A percentile compares a stretch with the other conserved stretches of the same genome.
Conservation (phyloP, 176 grass and related monocot genomes). For the Oryza glumipatula region DNA sequence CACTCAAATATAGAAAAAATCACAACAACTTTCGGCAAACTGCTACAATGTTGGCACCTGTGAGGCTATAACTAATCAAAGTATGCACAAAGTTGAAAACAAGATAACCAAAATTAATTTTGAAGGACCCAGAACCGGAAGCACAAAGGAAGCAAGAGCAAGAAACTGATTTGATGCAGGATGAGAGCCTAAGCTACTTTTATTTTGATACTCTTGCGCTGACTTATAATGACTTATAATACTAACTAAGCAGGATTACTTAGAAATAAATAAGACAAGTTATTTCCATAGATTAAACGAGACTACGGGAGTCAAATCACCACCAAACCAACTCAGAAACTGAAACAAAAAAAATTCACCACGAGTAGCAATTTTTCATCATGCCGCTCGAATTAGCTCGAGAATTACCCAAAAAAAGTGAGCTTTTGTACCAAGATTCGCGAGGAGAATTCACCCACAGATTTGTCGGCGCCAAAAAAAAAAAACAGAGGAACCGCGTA, state of each 20-base stretch:
- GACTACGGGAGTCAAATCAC: background rate
- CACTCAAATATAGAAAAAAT: background rate
- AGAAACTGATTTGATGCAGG: slow-evolving; percentile 19
- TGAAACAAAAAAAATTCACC: background rate
- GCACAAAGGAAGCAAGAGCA: background rate
- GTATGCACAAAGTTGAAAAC: slow-evolving; percentile 5
- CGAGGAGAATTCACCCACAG: background rate
- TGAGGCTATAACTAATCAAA: background rate
- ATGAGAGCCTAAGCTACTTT: background rate
- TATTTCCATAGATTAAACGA: background rate
- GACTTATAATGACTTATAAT: slow-evolving; percentile 33
- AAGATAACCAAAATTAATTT: background rate
- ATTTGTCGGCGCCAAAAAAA: background rate
- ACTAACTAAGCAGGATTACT: background rate
- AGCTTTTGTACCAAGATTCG: background rate
- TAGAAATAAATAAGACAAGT: slow-evolving; percentile 1
- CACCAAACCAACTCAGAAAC: background rate
- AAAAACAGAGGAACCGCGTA: background rate
- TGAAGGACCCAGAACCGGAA: background rate
- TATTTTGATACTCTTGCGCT: slow-evolving; percentile 1
- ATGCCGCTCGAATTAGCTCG: background rate
- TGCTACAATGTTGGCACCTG: background rate
- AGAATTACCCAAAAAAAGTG: background rate
- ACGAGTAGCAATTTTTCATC: background rate
- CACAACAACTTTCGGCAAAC: background rate